phyloP scores from a whole-genome alignment of 306 rosid genomes.

The Lathyrus aphaca region DNA sequence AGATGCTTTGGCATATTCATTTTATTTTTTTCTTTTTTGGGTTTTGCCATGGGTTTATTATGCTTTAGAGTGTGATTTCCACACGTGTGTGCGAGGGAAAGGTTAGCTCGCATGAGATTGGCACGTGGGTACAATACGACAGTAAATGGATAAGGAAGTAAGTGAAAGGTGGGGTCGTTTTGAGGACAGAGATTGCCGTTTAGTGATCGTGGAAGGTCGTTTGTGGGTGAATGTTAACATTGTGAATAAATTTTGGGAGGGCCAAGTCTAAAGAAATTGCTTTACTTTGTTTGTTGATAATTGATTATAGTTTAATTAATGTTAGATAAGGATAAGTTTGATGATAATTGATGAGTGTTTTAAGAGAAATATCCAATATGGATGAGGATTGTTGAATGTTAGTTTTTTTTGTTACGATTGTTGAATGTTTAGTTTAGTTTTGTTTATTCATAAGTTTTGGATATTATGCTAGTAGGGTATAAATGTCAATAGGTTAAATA shows the following conservation, averaged over 20 bases:
- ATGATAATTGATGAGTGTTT: constrained; percentile 16
- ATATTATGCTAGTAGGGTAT: not conserved
- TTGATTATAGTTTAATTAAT: not conserved
- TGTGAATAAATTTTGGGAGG: not conserved
- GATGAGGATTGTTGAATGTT: constrained; percentile 10
- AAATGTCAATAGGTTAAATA: not conserved
- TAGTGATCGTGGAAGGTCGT: constrained; percentile 24
- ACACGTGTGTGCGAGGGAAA: constrained; percentile 17
- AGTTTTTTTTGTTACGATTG: too few relatives aligned
- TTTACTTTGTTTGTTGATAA: not conserved
- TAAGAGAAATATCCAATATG: constrained; percentile 9
- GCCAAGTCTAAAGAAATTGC: not conserved
- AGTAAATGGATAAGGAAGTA: constrained; percentile 30
- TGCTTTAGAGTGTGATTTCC: constrained; percentile 38
- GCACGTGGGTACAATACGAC: constrained; percentile 49
- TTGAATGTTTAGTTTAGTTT: not conserved
- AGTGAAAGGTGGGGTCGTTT: constrained; percentile 42
- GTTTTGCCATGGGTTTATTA: constrained; percentile 1
- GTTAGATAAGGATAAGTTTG: constrained; percentile 8
- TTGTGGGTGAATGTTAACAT: not conserved
- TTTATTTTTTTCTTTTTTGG: not conserved
- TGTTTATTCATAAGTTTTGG: constrained; percentile 12
- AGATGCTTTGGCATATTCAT: constrained; percentile 51
- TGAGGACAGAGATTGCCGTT: constrained; percentile 42
- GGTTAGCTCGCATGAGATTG: constrained; percentile 35